Evolutionary conservation across 2,329 filamentous ascomycete species (phyloP).

Genomic region (Calonectria leucothoes): DNA sequence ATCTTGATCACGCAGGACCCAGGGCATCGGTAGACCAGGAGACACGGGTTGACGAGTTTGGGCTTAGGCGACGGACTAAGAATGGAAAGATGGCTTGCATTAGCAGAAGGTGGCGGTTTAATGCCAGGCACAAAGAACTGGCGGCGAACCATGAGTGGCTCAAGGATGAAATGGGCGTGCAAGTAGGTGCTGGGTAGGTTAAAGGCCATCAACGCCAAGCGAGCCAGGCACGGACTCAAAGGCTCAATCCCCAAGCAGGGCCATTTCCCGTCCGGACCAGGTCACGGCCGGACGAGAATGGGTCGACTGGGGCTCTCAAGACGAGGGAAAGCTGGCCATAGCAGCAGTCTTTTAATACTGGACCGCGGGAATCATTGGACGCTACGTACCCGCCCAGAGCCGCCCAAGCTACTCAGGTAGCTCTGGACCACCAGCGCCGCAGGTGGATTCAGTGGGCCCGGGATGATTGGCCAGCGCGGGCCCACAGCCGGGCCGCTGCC

Average conservation of each 20-base stretch:
- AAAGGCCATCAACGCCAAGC: not conserved
- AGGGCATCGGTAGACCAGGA: slow-evolving; percentile 12
- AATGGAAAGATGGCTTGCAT: slow-evolving; percentile 19
- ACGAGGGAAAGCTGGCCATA: not conserved
- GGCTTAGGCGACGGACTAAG: not conserved
- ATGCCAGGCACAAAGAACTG: slow-evolving; percentile 4
- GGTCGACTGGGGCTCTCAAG: slow-evolving; percentile 15
- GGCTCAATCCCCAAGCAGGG: not conserved
- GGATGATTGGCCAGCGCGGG: slow-evolving; percentile 34
- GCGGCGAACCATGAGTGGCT: not conserved
- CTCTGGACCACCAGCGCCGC: slow-evolving; percentile 18
- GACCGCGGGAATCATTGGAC: slow-evolving; percentile 18
- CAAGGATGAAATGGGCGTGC: not conserved
- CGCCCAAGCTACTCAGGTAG: slow-evolving; percentile 16
- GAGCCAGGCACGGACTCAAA: not conserved
- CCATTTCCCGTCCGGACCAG: not conserved
- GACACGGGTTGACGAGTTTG: not conserved
- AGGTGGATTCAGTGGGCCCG: slow-evolving; percentile 33
- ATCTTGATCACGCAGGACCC: slow-evolving; percentile 11
- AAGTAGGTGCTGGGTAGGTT: not conserved
- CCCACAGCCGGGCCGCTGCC: slow-evolving; percentile 30
- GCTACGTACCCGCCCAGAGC: slow-evolving; percentile 2
- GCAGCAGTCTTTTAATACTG: not conserved
- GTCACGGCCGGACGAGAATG: slow-evolving; percentile 12
- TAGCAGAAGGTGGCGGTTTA: not conserved